phyloP scores from a whole-genome alignment of 257 asterid species.

The Eustoma russellianum region DNA sequence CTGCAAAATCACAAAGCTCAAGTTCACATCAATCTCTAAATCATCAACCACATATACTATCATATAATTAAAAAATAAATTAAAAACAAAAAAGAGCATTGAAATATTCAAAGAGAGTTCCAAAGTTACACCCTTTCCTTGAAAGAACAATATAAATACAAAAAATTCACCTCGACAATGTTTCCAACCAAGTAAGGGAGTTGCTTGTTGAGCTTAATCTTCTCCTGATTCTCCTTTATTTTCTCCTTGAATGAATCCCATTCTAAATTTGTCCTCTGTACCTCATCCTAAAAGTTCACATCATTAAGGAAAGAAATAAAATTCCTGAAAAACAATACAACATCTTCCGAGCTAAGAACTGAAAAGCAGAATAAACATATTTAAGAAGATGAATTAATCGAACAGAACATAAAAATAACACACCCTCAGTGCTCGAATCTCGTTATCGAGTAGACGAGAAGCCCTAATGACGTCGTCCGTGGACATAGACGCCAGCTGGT shows the following conservation, averaged over 20 bases:
- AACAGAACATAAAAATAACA: not conserved
- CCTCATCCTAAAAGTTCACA: slow-evolving; percentile 48
- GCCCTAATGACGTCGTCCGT: slow-evolving; percentile 74
- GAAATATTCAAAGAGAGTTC: no score
- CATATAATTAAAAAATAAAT: no score
- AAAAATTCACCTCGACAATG: slow-evolving; percentile 58
- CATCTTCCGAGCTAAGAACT: not conserved
- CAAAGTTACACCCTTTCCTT: no score
- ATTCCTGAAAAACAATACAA: not conserved
- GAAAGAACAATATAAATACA: not conserved
- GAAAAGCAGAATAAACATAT: not conserved
- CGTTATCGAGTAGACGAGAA: slow-evolving; percentile 84
- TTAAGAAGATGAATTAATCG: no score
- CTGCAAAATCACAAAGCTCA: slow-evolving; percentile 20
- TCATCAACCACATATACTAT: not conserved
- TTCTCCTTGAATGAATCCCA: slow-evolving; percentile 72
- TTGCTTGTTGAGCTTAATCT: slow-evolving; percentile 81
- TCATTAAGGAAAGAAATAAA: not conserved
- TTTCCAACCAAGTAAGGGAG: slow-evolving; percentile 88
- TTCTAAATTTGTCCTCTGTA: slow-evolving; percentile 70
- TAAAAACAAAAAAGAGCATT: no score
- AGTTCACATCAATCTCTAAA: not conserved
- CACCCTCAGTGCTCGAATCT: slow-evolving; percentile 74
- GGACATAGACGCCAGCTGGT: slow-evolving; percentile 62
- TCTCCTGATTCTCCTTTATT: slow-evolving; percentile 81